A percentile compares a stretch with the other conserved stretches of the same genome.
Evolutionary conservation across 2,329 filamentous ascomycete species (phyloP).

Genomic region (Botryotinia globosa): DNA sequence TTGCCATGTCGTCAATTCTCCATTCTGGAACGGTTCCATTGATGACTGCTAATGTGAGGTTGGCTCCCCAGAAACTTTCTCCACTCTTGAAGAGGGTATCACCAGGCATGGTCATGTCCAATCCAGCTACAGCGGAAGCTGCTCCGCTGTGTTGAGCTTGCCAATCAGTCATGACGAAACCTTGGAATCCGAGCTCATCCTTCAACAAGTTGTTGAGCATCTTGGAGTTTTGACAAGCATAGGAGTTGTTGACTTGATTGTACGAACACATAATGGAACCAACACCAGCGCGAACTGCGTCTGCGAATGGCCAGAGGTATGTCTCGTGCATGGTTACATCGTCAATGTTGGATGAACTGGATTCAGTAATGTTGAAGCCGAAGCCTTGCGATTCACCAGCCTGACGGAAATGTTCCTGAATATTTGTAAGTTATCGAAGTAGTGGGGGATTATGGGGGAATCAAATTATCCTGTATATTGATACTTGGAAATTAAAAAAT

Average conservation of each 20-base stretch:
- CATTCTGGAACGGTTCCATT: constrained; percentile 88
- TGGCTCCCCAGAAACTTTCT: constrained; percentile 66
- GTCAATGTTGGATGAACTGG: constrained; percentile 53
- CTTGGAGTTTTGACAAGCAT: constrained; percentile 76
- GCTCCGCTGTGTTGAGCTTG: constrained; percentile 45
- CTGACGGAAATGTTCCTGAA: constrained; percentile 53
- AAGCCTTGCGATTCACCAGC: constrained; percentile 48
- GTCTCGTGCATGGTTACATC: constrained; percentile 61
- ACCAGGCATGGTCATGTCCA: constrained; percentile 84
- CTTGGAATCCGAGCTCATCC: constrained; percentile 76
- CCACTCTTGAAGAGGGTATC: constrained; percentile 76
- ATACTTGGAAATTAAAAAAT: neutral
- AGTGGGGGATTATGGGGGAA: neutral
- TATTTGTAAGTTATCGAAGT: constrained; percentile 43
- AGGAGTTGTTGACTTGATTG: constrained; percentile 78
- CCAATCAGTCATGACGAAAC: constrained; percentile 81
- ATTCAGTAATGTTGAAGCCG: constrained; percentile 61
- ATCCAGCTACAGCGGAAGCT: constrained; percentile 12
- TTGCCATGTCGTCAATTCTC: constrained; percentile 87
- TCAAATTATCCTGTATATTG: neutral
- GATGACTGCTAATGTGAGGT: constrained; percentile 80
- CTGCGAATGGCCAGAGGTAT: constrained; percentile 59
- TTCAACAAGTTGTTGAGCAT: constrained; percentile 74
- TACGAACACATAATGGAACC: constrained; percentile 84
- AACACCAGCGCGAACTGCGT: constrained; percentile 66